Percentiles rank a stretch among this genome's conserved stretches.
Evolutionary conservation across 2,329 filamentous ascomycete species (phyloP).

Genomic region (Tolypocladium paradoxum): DNA sequence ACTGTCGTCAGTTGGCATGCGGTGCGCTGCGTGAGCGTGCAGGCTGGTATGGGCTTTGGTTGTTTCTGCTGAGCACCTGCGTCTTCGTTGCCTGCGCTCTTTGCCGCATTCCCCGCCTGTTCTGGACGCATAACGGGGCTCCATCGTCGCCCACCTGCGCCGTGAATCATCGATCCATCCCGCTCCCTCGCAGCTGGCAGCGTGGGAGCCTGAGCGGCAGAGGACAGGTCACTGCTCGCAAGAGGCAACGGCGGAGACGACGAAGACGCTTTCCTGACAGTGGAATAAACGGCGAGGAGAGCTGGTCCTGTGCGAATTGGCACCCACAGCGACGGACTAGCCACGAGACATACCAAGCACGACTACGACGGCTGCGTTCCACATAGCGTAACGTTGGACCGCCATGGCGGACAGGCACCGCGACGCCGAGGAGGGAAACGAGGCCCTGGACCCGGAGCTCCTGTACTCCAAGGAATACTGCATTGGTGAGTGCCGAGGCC

Average conservation of each 20-base stretch:
- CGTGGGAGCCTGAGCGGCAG: background rate
- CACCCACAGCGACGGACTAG: background rate
- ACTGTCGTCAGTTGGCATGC: background rate
- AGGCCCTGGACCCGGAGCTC: conserved; percentile 67
- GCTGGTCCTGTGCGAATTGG: background rate
- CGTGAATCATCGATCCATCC: background rate
- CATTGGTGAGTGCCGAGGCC: conserved; percentile 49
- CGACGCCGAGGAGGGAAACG: conserved; percentile 35
- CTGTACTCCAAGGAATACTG: conserved; percentile 90
- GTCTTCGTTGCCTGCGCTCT: background rate
- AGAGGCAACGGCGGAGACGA: background rate
- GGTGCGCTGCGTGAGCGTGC: background rate
- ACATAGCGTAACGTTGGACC: background rate
- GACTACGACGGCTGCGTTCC: background rate
- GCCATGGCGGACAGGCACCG: conserved; percentile 39
- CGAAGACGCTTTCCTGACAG: background rate
- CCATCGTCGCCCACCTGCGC: background rate
- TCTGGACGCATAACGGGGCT: background rate
- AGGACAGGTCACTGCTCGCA: background rate
- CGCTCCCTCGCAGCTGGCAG: background rate
- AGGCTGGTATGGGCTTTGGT: background rate
- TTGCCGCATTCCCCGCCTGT: background rate
- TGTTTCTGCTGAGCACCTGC: background rate
- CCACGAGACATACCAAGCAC: background rate
- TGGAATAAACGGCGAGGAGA: background rate